Percentiles rank a stretch among this genome's conserved stretches.
Conservation (phyloP, 2,329 filamentous ascomycete genomes). For the Ascochyta rabiei region DNA sequence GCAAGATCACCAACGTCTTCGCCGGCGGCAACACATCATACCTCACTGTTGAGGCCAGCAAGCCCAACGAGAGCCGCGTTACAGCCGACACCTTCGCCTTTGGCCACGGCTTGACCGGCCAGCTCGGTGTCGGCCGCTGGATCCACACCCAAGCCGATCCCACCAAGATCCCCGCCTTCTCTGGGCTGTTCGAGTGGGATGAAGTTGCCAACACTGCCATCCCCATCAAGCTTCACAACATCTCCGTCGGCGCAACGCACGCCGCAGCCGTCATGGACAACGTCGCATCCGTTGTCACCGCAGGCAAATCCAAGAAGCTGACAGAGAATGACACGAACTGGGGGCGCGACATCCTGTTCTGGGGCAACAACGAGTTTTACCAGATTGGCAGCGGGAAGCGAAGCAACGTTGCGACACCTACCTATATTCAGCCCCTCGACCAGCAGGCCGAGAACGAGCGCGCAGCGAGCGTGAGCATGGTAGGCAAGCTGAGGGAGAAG, state of each 20-base stretch:
- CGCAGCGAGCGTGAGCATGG: constrained; percentile 20
- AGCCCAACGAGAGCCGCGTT: constrained; percentile 62
- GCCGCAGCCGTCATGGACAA: constrained; percentile 84
- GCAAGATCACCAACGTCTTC: constrained; percentile 76
- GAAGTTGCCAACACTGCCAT: constrained; percentile 70
- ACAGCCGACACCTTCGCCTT: constrained; percentile 85
- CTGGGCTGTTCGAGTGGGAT: constrained; percentile 85
- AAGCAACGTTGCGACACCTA: constrained; percentile 76
- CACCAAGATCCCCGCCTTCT: constrained; percentile 81
- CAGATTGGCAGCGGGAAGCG: constrained; percentile 92
- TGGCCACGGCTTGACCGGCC: constrained; percentile 83
- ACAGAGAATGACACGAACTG: constrained; percentile 77
- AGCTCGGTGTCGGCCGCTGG: constrained; percentile 85
- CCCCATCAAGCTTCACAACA: constrained; percentile 76
- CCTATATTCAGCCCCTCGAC: constrained; percentile 80
- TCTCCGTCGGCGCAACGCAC: constrained; percentile 82
- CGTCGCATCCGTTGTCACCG: constrained; percentile 68
- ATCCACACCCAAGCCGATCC: constrained; percentile 81
- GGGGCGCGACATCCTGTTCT: constrained; percentile 88
- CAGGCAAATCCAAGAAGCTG: constrained; percentile 36
- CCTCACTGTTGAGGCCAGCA: constrained; percentile 80
- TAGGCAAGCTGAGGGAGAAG: constrained; percentile 60
- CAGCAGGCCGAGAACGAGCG: constrained; percentile 59
- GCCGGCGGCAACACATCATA: constrained; percentile 89
- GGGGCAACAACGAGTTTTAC: constrained; percentile 93